A percentile compares a stretch with the other conserved stretches of the same genome.
Evolutionary conservation across 2,329 filamentous ascomycete species (phyloP).

Genomic region (Neonectria hederae): DNA sequence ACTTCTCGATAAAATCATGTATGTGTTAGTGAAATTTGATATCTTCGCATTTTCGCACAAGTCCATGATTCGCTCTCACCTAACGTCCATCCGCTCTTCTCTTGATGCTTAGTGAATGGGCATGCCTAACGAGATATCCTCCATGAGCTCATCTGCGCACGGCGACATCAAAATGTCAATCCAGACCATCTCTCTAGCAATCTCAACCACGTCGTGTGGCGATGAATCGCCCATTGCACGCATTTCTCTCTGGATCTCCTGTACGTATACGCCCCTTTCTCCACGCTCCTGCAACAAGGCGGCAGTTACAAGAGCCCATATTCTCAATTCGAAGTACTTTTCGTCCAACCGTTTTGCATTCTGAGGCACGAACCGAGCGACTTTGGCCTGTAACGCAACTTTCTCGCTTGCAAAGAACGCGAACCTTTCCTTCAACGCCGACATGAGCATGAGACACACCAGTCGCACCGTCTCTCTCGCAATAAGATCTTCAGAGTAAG

Average conservation of each 20-base stretch:
- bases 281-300: neutral
- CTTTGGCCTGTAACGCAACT: neutral
- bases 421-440: neutral
- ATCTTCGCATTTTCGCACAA: no score
- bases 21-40: no score
- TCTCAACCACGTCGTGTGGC: neutral
- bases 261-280: neutral
- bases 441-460: neutral
- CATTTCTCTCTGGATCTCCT: neutral
- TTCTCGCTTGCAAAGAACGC: neutral
- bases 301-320: constrained; percentile 3
- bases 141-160: no score
- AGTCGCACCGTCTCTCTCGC: neutral
- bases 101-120: no score
- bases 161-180: neutral
- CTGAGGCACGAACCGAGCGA: neutral
- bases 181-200: constrained; percentile 1
- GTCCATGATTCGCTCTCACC: no score
- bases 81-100: no score
- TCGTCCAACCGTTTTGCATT: neutral
- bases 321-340: neutral
- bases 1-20: no score
- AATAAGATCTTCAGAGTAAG: neutral
- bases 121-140: no score
- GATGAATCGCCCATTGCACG: neutral